These are phyloP conservation scores for Crepidotus variabilis DNA, from an alignment of 768 basidiomycete species.

Conservation along the genomic window DNA sequence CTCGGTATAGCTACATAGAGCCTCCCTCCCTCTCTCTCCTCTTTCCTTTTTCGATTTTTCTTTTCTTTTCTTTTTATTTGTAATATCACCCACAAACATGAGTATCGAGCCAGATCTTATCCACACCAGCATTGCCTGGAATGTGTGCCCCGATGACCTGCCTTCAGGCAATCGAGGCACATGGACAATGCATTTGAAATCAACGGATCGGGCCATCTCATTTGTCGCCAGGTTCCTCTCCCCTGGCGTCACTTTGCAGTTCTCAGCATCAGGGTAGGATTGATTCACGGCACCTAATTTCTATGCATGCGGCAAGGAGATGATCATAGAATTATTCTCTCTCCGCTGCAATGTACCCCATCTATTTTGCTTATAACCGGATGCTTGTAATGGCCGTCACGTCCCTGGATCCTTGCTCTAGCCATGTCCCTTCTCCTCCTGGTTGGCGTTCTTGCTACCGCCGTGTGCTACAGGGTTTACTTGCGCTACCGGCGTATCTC, in stretches of 20 bases:
- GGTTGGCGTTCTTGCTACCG: constrained; percentile 7
- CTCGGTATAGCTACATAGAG: background rate
- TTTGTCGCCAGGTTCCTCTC: background rate
- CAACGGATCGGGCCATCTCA: background rate
- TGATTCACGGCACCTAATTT: background rate
- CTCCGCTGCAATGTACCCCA: background rate
- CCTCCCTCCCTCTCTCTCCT: background rate
- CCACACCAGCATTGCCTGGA: background rate
- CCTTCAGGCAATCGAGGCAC: background rate
- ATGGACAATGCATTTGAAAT: too few relatives aligned
- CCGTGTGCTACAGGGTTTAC: constrained; percentile 24
- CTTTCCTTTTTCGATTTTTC: constrained; percentile 10
- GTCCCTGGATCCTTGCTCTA: constrained; percentile 6
- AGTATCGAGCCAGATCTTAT: constrained; percentile 1
- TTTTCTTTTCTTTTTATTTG: constrained; percentile 11
- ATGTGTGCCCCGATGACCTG: background rate
- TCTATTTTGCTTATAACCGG: background rate
- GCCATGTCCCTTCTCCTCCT: constrained; percentile 5
- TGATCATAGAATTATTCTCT: background rate
- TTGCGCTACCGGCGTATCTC: constrained; percentile 27
- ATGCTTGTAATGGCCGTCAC: background rate
- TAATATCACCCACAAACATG: constrained; percentile 7
- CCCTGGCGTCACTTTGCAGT: background rate
- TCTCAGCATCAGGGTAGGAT: constrained; percentile 4
- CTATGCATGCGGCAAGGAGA: background rate